These are phyloP conservation scores for Hura crepitans DNA, from an alignment of 441 rosid species.

Conservation along the genomic window DNA sequence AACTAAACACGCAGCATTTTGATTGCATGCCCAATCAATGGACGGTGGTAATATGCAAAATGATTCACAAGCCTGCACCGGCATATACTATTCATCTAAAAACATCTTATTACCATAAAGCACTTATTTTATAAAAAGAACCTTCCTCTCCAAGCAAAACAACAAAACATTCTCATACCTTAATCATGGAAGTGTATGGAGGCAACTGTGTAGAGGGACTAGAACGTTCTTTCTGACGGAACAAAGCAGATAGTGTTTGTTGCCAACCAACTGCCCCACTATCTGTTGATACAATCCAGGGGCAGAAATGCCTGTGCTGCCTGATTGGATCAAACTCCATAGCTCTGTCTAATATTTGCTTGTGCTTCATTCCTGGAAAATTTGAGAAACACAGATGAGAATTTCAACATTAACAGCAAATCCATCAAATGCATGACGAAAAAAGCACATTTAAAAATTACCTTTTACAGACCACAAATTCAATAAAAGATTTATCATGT, in stretches of 20 bases:
- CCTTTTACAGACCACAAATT: conserved; percentile 10
- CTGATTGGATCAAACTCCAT: conserved; percentile 83
- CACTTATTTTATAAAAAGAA: neutral
- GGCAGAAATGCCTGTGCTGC: conserved; percentile 93
- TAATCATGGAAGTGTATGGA: conserved; percentile 46
- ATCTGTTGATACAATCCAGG: conserved; percentile 72
- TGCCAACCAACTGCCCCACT: conserved; percentile 71
- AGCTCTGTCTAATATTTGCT: conserved; percentile 34
- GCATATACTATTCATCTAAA: neutral
- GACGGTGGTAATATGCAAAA: neutral
- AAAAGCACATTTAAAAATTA: conserved; percentile 2
- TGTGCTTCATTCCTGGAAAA: conserved; percentile 40
- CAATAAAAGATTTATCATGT: conserved; percentile 8
- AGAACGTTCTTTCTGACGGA: conserved; percentile 41
- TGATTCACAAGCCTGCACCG: neutral
- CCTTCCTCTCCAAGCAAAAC: neutral
- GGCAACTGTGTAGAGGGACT: conserved; percentile 38
- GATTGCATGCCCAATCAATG: neutral
- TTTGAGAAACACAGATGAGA: neutral
- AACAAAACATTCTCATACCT: conserved; percentile 39
- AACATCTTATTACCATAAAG: neutral
- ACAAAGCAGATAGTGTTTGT: conserved; percentile 70
- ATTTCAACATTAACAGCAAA: conserved; percentile 12
- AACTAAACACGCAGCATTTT: neutral
- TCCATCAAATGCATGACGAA: conserved; percentile 14